Evolutionary conservation across 2,329 filamentous ascomycete species (phyloP), one percentile per base, ranked within the genome.

Genomic region (Curvularia verruculosa): DNA sequence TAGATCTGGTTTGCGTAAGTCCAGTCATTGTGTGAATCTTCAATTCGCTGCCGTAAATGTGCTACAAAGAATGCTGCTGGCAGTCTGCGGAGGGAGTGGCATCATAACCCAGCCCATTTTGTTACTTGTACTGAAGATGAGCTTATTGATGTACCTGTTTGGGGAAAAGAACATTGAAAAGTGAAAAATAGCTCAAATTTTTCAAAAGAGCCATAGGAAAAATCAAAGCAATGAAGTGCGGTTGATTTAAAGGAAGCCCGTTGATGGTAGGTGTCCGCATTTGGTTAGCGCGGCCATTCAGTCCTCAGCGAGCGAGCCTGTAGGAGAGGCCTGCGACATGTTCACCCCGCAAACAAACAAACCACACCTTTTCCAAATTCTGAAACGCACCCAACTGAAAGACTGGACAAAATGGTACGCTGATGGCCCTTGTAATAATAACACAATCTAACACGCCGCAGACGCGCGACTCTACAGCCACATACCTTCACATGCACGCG

Each of bases 401-500:
- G 6, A 2, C 15, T 24, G 9, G 29, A 19, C 40, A 31, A 31
- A 46, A 18, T 39, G 24, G 24, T 49, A 49, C 13, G 1, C 5
- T 2, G 9, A 31, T 10, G 4, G 10, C 9, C 18, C 3, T 10
- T 24, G 8, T 5, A 24, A 2, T 3, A 1, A 12, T 15, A 1
- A n/a, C 8, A 24, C n/a, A 31, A 52, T 28, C 41, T 61, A 61
- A 61, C 12, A 5, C 10, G 12, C 9, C n/a, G 3, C 48, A 83
- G 82, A 82, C 79, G 70, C 91, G 91, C 80, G 91, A 95, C 81
- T 87, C 88, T 9, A 83, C 81, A 76, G 87, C 87, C 79, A 93
- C 88, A 21, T 87, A 90, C 74, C 78, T 94, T 60, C 91, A 94
- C 81, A 87, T 93, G 79, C 87, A 88, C 75, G 81, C 82, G 51